A percentile compares a stretch with the other conserved stretches of the same genome.
Evolutionary conservation across 805 yeast genomes (phyloP).

Genomic region (Ogataea thermomethanolica): DNA sequence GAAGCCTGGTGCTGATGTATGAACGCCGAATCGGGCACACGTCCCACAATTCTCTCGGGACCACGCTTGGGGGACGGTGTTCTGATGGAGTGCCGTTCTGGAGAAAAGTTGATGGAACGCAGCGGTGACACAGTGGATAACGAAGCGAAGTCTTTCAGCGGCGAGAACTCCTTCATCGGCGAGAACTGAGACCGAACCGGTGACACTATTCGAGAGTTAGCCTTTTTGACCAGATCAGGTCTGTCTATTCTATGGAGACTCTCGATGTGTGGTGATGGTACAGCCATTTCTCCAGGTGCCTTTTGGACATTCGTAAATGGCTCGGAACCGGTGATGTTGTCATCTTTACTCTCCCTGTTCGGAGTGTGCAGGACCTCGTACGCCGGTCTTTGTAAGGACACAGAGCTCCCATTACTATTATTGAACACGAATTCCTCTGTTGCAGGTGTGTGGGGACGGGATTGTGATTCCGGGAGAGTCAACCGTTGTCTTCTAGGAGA

Average conservation of each 20-base stretch:
- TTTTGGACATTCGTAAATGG: background rate
- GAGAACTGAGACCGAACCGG: conserved; percentile 7
- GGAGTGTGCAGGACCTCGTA: conserved; percentile 14
- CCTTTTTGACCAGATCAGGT: background rate
- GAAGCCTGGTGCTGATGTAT: conserved; percentile 18
- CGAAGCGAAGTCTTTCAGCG: conserved; percentile 8
- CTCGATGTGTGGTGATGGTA: no score
- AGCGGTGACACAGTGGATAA: conserved; percentile 5
- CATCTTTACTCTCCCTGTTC: conserved; percentile 4
- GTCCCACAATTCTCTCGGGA: no score
- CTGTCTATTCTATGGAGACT: no score
- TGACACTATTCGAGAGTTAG: background rate
- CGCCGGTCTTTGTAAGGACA: conserved; percentile 7
- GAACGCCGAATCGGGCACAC: background rate
- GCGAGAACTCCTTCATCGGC: conserved; percentile 8
- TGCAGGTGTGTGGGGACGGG: conserved; percentile 16
- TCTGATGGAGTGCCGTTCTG: conserved; percentile 5
- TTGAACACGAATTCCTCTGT: conserved; percentile 28
- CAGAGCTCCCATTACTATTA: conserved; percentile 3
- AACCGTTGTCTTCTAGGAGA: conserved; percentile 25
- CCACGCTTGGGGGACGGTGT: conserved; percentile 16
- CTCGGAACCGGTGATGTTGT: background rate
- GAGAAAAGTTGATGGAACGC: conserved; percentile 6
- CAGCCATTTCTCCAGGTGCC: no score
- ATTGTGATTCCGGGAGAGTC: conserved; percentile 1